Evolutionary conservation across 2,329 filamentous ascomycete species (phyloP).

Genomic region (Aspergillus persii): DNA sequence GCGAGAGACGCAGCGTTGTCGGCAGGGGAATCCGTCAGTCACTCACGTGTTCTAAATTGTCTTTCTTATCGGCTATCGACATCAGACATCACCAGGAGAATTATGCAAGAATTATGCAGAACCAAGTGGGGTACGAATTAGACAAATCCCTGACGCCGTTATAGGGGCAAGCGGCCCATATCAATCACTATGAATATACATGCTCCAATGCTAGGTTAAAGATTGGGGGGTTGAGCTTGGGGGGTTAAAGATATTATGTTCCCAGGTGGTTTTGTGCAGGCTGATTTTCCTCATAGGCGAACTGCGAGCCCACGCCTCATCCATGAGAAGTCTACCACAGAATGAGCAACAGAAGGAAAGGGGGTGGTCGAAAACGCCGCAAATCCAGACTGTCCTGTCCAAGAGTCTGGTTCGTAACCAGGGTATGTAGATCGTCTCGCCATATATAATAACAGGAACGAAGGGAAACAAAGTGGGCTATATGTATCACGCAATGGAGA

Average conservation of each 20-base stretch:
- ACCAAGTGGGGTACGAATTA: conserved; percentile 4
- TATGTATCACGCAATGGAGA: conserved; percentile 2
- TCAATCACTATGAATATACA: conserved; percentile 26
- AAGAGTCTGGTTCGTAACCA: conserved; percentile 10
- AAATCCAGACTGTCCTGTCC: conserved; percentile 1
- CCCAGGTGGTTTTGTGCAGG: background rate
- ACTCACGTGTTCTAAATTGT: no score
- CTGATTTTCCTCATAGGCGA: background rate
- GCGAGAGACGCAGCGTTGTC: no score
- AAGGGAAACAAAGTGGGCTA: conserved; percentile 13
- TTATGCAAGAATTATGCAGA: background rate
- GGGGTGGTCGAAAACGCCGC: conserved; percentile 1
- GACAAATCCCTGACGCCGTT: conserved; percentile 18
- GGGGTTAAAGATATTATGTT: background rate
- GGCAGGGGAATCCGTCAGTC: no score
- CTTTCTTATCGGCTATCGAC: no score
- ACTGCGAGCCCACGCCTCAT: background rate
- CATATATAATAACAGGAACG: conserved; percentile 20
- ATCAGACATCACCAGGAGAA: background rate
- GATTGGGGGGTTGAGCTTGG: background rate
- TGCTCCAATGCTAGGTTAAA: conserved; percentile 8
- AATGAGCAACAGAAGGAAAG: background rate
- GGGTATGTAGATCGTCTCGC: conserved; percentile 25
- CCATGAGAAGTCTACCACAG: background rate
- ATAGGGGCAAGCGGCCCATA: conserved; percentile 17